A percentile compares a stretch with the other conserved stretches of the same genome.
Evolutionary conservation across 225 moss, liverwort and hornwort species (phyloP).

Genomic region (Straminergon stramineum): DNA sequence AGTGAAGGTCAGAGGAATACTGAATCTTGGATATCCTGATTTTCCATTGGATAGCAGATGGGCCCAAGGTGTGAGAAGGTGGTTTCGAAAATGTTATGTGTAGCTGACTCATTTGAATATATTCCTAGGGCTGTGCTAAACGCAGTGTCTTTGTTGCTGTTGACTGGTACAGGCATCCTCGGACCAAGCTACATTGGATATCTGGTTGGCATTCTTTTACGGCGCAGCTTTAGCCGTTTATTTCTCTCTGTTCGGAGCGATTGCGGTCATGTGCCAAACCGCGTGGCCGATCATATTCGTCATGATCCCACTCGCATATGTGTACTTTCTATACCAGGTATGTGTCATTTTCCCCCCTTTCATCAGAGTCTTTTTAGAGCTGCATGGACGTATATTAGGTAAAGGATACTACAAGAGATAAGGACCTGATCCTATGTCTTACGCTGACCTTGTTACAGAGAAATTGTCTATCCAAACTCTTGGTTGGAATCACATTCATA

Average conservation of each 20-base stretch:
- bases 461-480: not conserved
- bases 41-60: not conserved
- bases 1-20: not conserved
- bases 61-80: not conserved
- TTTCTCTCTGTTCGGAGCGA: constrained; percentile 51
- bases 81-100: not conserved
- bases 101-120: not conserved
- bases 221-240: constrained; percentile 30
- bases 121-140: not conserved
- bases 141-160: not conserved
- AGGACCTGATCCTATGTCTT: not conserved
- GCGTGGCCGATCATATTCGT: constrained; percentile 53
- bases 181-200: constrained; percentile 49
- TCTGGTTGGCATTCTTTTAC: constrained; percentile 33
- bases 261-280: constrained; percentile 48
- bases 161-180: constrained; percentile 36
- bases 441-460: not conserved
- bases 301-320: constrained; percentile 41
- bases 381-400: not conserved
- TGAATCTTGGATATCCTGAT: not conserved
- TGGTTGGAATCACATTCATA: not conserved
- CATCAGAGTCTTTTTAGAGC: not conserved
- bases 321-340: constrained; percentile 51
- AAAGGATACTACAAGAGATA: not conserved
- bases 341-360: not conserved